A percentile compares a stretch with the other conserved stretches of the same genome.
Evolutionary conservation across 805 yeast genomes (phyloP).

Genomic region (Candida xiaguanensis): DNA sequence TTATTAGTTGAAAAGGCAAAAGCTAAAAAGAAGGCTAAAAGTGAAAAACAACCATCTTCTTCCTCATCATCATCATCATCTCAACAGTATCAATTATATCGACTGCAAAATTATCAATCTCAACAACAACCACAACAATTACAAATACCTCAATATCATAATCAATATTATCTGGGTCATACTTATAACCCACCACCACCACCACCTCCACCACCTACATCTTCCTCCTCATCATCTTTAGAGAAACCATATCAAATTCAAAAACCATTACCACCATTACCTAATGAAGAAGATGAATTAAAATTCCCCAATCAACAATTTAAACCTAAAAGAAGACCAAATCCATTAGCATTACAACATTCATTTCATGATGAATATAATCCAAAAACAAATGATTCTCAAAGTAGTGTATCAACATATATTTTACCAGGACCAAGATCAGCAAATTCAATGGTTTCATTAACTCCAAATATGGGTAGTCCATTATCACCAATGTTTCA

Average conservation of each 20-base stretch:
- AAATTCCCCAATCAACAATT: conserved; percentile 23
- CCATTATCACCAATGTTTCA: conserved; percentile 41
- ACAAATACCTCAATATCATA: conserved; percentile 7
- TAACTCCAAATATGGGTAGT: conserved; percentile 29
- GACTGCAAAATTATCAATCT: conserved; percentile 4
- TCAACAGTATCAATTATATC: conserved; percentile 8
- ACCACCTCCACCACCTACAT: conserved; percentile 4
- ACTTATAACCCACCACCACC: conserved; percentile 6
- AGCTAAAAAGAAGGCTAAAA: conserved; percentile 5
- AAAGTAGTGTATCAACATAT: neutral
- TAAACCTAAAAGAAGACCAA: conserved; percentile 38
- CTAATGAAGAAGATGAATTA: conserved; percentile 8
- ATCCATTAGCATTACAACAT: conserved; percentile 35
- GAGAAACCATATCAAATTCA: conserved; percentile 1
- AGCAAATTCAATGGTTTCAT: conserved; percentile 13
- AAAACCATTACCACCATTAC: conserved; percentile 9
- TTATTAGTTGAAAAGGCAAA: neutral
- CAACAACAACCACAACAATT: neutral
- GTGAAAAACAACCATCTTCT: neutral
- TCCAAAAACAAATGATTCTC: conserved; percentile 1
- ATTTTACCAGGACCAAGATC: conserved; percentile 17
- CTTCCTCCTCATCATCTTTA: conserved; percentile 1
- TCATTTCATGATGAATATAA: conserved; percentile 19
- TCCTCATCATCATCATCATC: neutral
- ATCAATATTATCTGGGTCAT: conserved; percentile 1